Evolutionary conservation across 495 filamentous ascomycete species (phyloP).

Genomic region (Friedmanniomyces simplex): DNA sequence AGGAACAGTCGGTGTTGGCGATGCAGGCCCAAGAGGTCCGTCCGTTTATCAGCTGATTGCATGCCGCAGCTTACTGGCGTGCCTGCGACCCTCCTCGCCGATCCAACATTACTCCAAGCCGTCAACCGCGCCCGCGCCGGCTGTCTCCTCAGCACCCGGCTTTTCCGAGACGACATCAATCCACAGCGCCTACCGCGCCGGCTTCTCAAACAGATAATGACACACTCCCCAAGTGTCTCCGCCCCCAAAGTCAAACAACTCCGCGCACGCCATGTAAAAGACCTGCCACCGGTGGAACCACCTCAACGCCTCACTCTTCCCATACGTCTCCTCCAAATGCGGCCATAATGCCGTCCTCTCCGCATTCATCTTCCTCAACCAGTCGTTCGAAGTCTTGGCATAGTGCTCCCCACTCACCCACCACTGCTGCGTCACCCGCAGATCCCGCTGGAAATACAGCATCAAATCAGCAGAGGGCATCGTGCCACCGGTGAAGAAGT

Average conservation of each 20-base stretch:
- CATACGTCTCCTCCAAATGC: constrained; percentile 48
- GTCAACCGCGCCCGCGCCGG: not conserved
- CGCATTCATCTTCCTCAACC: constrained; percentile 17
- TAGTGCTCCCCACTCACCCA: constrained; percentile 56
- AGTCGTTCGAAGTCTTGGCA: constrained; percentile 54
- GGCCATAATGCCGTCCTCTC: constrained; percentile 42
- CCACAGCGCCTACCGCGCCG: constrained; percentile 10
- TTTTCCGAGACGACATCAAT: not conserved
- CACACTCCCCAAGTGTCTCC: constrained; percentile 55
- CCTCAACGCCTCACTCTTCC: constrained; percentile 40
- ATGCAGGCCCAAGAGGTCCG: too few relatives aligned
- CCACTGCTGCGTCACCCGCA: constrained; percentile 50
- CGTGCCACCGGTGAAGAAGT: constrained; percentile 61
- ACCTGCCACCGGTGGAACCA: constrained; percentile 61
- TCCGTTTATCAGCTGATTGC: too few relatives aligned
- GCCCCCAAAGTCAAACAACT: constrained; percentile 50
- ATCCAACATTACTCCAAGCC: too few relatives aligned
- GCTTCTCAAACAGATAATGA: constrained; percentile 53
- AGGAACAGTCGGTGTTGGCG: too few relatives aligned
- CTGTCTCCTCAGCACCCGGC: not conserved
- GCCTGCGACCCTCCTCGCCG: too few relatives aligned
- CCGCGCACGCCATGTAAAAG: constrained; percentile 58
- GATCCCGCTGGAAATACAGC: constrained; percentile 52
- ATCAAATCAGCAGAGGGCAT: constrained; percentile 58
- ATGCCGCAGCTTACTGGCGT: too few relatives aligned